Percentiles rank a stretch among this genome's conserved stretches.
Evolutionary conservation across 179 eudicot genomes (phyloP).

Genomic region (Kewa caespitosa): DNA sequence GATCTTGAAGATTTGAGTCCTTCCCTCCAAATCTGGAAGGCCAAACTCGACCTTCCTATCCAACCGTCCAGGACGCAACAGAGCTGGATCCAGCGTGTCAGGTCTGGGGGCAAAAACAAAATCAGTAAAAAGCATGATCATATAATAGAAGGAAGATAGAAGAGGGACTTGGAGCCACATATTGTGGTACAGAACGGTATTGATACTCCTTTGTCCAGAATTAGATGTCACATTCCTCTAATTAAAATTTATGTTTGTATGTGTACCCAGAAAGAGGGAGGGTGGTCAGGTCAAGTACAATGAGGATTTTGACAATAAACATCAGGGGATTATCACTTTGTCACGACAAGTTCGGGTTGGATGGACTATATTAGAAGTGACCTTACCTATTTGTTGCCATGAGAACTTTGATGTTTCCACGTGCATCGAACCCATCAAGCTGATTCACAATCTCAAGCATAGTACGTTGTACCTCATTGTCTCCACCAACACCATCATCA

Average conservation of each 20-base stretch:
- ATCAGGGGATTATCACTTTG: too few relatives aligned
- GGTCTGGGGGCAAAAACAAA: constrained; percentile 47
- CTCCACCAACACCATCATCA: constrained; percentile 95
- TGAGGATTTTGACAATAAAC: too few relatives aligned
- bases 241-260: too few relatives aligned
- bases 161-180: background rate
- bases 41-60: constrained; percentile 98
- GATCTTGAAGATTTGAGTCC: constrained; percentile 93
- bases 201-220: too few relatives aligned
- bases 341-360: too few relatives aligned
- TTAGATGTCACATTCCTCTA: too few relatives aligned
- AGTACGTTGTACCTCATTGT: constrained; percentile 93
- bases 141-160: background rate
- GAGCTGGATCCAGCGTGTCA: constrained; percentile 94
- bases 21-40: constrained; percentile 88
- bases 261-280: too few relatives aligned
- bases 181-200: background rate
- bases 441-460: constrained; percentile 98
- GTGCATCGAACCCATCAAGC: constrained; percentile 96
- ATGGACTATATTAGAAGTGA: background rate
- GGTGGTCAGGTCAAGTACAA: too few relatives aligned
- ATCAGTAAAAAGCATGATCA: background rate
- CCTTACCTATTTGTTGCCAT: constrained; percentile 96
- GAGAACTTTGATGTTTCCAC: constrained; percentile 93
- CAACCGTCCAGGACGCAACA: constrained; percentile 87